Base-by-base conservation (phyloP, 306 rosid genomes). In the Ormosia emarginata region DNA sequence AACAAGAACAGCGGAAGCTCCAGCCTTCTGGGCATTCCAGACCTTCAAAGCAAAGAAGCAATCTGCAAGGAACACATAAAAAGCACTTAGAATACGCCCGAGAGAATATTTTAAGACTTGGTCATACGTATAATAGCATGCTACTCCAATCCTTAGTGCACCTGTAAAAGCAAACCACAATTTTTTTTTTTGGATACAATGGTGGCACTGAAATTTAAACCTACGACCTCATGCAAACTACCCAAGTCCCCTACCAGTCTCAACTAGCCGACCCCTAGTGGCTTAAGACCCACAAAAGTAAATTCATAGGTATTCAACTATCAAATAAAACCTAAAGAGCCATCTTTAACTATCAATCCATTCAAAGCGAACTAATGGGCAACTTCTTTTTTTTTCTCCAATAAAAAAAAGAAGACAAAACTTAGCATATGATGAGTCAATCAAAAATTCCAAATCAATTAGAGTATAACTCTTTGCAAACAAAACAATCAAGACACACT, bases 1-100 rank as follows among this genome's bases (percentile, higher is more conserved):
- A 33, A 95, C 98, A 78, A 95, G 99, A 87, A 95, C 99, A 71
- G 99, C 98, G 81, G 97, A 91, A 74, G 98, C 99, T 67, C 99
- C 99, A 8, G 98, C 99, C 83, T 91, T 93, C 88, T 95, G 99
- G 79, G 99, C 99, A 87, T 95, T 95, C 99, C 98, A 95, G 18
- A 92, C 99, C 90, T 95, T 95, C 88, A 93, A 84, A 64, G 99
- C 99, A 82, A 95, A 95, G 85, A 95, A 95, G 85, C 99, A 95
- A 93, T 70, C 99, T 95, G 90, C 83, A 88, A 82, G 67, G 67
- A 89, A 83, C 68, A 68, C 4, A 46, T 37, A 49, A 34, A 46
- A 64, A 30, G 2, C 61, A 53, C 57, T 67, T 53, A 79, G 59
- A 69, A 70, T 53, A 29, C 69, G 8, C 61, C 49, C n/a, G n/a